These are phyloP conservation scores for Russula sp. DNA, from an alignment of 768 basidiomycete genomes.

Conservation along the genomic window DNA sequence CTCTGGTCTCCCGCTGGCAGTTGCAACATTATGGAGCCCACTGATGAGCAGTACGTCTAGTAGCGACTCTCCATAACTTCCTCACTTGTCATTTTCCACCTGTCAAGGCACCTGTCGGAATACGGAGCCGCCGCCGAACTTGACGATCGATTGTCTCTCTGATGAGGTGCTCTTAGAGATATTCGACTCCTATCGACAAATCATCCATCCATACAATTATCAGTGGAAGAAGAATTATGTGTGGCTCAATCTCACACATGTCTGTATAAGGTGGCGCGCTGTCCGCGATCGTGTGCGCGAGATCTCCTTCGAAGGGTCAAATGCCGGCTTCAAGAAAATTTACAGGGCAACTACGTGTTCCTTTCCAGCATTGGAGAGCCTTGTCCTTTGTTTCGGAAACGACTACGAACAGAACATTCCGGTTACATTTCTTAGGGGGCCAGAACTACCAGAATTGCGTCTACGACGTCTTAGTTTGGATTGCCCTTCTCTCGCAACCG, in stretches of 20 bases:
- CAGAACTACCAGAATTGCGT: no score
- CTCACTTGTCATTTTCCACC: background rate
- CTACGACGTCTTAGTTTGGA: no score
- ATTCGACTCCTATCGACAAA: background rate
- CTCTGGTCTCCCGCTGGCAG: no score
- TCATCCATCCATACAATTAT: background rate
- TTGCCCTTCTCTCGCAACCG: no score
- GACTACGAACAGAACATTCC: no score
- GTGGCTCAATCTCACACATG: conserved; percentile 23
- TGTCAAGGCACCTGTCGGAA: background rate
- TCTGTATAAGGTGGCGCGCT: conserved; percentile 11
- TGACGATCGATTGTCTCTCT: background rate
- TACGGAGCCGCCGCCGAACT: background rate
- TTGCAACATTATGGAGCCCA: no score
- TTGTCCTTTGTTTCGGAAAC: no score
- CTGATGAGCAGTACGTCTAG: background rate
- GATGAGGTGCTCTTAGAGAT: background rate
- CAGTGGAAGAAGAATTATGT: conserved; percentile 24
- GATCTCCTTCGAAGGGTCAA: no score
- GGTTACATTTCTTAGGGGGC: no score
- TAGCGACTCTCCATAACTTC: background rate
- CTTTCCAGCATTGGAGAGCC: no score
- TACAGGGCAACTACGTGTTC: no score
- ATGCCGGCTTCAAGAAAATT: no score
- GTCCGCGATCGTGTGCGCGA: background rate